A percentile compares a stretch with the other conserved stretches of the same genome.
These are phyloP conservation scores for Phytomonas francai DNA, from an alignment of 208 protist species.

Conservation along the genomic window DNA sequence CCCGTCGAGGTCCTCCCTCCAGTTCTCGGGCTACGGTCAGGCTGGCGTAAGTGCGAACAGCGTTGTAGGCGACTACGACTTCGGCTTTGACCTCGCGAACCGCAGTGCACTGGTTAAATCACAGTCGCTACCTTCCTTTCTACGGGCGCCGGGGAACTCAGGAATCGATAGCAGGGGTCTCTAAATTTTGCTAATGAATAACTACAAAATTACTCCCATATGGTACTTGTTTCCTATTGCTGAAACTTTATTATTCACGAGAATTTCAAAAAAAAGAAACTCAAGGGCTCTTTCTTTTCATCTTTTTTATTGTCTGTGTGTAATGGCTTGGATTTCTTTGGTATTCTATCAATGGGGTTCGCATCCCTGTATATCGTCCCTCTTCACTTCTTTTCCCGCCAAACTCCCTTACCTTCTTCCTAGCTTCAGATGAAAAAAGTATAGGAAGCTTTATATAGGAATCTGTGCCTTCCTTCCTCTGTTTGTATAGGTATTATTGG, in stretches of 20 bases:
- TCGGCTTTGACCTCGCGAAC: background rate
- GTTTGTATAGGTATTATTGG: background rate
- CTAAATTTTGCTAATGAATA: background rate
- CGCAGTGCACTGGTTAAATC: background rate
- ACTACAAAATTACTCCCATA: background rate
- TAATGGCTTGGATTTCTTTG: background rate
- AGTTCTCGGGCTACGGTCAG: background rate
- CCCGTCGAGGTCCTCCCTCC: background rate
- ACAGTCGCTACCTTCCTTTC: background rate
- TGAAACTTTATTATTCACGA: background rate
- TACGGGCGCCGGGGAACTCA: background rate
- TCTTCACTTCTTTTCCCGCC: background rate
- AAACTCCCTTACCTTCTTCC: background rate
- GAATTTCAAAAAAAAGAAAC: background rate
- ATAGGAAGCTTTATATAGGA: background rate
- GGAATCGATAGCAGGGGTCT: background rate
- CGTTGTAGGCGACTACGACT: background rate
- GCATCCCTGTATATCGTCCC: background rate
- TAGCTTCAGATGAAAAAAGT: background rate
- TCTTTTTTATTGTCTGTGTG: background rate
- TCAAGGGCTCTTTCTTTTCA: background rate
- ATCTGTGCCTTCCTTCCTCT: background rate
- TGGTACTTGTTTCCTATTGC: background rate
- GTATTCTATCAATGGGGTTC: background rate
- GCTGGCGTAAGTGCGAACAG: background rate